Base-by-base conservation (phyloP, 2,329 filamentous ascomycete genomes). In the Apiospora arundinis region DNA sequence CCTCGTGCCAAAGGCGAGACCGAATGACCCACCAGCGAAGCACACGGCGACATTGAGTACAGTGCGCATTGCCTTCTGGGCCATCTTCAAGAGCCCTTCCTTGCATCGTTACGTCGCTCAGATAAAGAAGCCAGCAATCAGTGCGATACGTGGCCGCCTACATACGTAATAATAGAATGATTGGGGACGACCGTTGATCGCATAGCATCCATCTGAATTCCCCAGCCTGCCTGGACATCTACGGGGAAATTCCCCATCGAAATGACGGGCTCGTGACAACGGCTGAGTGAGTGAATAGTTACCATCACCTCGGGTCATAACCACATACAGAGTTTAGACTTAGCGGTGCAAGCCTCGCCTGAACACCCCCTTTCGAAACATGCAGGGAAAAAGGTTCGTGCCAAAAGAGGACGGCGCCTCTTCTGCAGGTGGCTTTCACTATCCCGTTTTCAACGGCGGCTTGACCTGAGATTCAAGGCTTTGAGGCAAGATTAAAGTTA, bases 11-110 rank as follows among this genome's bases (percentile, higher is more conserved):
- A 72, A 40, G 70, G 56, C 56, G 68, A 68, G 37, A 60, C 68
- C 71, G 68, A 70, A 23, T 21, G 71, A 68, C 71, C 71, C 71
- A 69, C 71, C 68, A 37, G 21, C 67, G 65, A 32, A 68, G 28
- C 66, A 37, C 40, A 16, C 42, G 49, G 46, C 46, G 70, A 44
- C 40, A 66, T 72, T 45, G 48, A 32, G 63, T 48, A 72, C 71
- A 72, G 71, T 67, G 68, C 49, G 68, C 56, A 69, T 48, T 48
- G 44, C n/a, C 32, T 63, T 63, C 56, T 40, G 21, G 56, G 32
- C 56, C 12, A 12, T 37, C 28, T 60, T 60, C 16, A 60, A 37
- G 52, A 37, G 28, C 28, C 7, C 52, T n/a, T 60, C 28, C 56
- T 37, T 37, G 56, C 28, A 63, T 40, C 32, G 56, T 40, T 63